These are phyloP conservation scores for Samsoniella hepiali DNA, from an alignment of 2,329 filamentous ascomycete species.

Conservation along the genomic window DNA sequence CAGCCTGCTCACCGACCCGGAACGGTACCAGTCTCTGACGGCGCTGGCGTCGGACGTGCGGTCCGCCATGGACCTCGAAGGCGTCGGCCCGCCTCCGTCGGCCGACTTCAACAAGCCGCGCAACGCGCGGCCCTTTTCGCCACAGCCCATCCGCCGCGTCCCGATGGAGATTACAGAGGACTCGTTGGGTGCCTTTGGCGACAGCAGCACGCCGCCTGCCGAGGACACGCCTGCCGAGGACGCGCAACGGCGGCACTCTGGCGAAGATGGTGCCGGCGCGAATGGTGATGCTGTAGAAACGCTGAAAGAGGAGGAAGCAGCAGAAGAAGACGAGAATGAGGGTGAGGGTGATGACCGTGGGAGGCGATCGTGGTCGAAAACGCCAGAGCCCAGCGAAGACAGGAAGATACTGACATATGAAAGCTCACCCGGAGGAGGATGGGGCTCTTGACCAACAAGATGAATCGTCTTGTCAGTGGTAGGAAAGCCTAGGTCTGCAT, in stretches of 20 bases:
- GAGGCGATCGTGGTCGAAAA: slow-evolving; percentile 10
- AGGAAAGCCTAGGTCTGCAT: not conserved
- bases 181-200: slow-evolving; percentile 30
- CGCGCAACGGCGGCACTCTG: slow-evolving; percentile 17
- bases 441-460: slow-evolving; percentile 19
- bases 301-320: slow-evolving; percentile 22
- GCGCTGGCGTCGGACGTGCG: slow-evolving; percentile 37
- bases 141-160: slow-evolving; percentile 46
- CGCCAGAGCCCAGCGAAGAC: slow-evolving; percentile 4
- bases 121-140: slow-evolving; percentile 58
- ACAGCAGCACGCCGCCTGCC: slow-evolving; percentile 24
- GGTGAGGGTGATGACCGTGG: slow-evolving; percentile 22
- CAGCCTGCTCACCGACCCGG: slow-evolving; percentile 51
- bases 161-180: slow-evolving; percentile 42
- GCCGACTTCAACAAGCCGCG: slow-evolving; percentile 52
- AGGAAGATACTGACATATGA: not conserved
- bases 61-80: slow-evolving; percentile 37
- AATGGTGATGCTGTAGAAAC: slow-evolving; percentile 21
- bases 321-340: slow-evolving; percentile 13
- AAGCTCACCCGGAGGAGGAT: slow-evolving; percentile 23
- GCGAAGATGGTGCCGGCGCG: slow-evolving; percentile 17
- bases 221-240: slow-evolving; percentile 19
- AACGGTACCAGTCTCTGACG: slow-evolving; percentile 57
- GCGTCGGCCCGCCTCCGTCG: slow-evolving; percentile 42
- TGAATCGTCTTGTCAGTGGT: not conserved